Base-by-base conservation (phyloP, 306 rosid genomes). In the Acacia melanoxylon region DNA sequence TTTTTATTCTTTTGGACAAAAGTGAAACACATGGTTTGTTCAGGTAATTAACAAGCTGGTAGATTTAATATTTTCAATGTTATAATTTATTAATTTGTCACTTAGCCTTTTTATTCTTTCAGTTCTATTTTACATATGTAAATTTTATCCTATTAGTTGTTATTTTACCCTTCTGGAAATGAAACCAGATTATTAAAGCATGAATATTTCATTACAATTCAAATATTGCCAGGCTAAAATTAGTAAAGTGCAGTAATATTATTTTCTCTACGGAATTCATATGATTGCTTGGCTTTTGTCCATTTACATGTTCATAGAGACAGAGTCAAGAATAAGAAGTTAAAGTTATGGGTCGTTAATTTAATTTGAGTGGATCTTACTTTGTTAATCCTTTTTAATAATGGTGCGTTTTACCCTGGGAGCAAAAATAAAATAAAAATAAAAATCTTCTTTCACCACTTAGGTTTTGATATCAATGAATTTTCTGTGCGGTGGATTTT, bases 21-120 rank as follows among this genome's bases (percentile, higher is more conserved):
- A 87, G 88, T 52, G 97, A 93, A 86, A 91, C 98, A 49, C 99
- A 92, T 89, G 94, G 96, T 85, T 75, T 95, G 85, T 95, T 93
- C 97, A 93, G 99, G 99, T 95, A 91, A 25, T 48, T 48, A 54
- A 35, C 24, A 52, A 74, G 20, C 31, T 35, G 29, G 27, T 24
- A 40, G 58, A 15, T 41, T 37, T 20, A 61, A 56, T 42, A 59
- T 31, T 37, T 6, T 37, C 41, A 6, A 37, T 54, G 33, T 56
- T 35, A 2, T 37, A 52, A 75, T 8, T 25, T 49, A 49, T 15
- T 49, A 49, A 49, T 16, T 16, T 59, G 17, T 42, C 29, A 2
- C 19, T 40, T 62, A 41, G 27, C 10, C 19, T 25, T 25, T 24
- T 16, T 22, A 6, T 24, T 7, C 40, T 54, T n/a, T 41, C 40